These are phyloP conservation scores for Colletotrichum godetiae DNA, from an alignment of 2,329 filamentous ascomycete genomes.

Conservation along the genomic window DNA sequence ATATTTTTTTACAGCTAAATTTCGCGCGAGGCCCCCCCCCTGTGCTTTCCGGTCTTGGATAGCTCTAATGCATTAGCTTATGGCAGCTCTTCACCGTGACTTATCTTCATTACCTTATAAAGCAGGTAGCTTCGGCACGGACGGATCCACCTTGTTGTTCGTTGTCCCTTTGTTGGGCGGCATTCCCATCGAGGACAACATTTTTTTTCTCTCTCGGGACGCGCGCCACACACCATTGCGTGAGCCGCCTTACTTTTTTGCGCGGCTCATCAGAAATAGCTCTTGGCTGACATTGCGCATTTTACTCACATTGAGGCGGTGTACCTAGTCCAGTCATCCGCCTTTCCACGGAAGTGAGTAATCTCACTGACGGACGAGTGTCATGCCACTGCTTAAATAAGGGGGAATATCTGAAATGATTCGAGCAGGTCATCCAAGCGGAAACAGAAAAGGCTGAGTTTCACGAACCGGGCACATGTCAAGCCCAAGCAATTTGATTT, in stretches of 20 bases:
- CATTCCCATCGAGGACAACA: neutral
- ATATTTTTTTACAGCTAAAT: neutral
- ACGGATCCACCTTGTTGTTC: neutral
- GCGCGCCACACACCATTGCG: neutral
- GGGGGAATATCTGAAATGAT: neutral
- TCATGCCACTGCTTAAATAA: neutral
- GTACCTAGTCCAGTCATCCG: neutral
- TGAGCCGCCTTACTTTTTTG: neutral
- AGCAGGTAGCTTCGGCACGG: neutral
- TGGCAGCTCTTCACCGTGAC: neutral
- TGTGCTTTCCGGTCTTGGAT: neutral
- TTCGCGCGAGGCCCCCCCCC: neutral
- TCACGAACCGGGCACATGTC: neutral
- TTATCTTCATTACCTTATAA: neutral
- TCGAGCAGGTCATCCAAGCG: neutral
- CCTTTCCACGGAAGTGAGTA: neutral
- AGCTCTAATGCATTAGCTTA: neutral
- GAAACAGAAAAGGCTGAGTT: neutral
- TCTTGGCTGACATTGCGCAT: neutral
- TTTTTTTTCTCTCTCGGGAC: neutral
- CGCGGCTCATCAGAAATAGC: neutral
- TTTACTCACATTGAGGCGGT: neutral
- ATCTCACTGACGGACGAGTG: neutral
- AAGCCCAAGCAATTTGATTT: conserved; percentile 10
- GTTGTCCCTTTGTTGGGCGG: neutral